Evolutionary conservation across 2,329 filamentous ascomycete genomes (phyloP).

Genomic region (Neonectria neomacrospora): DNA sequence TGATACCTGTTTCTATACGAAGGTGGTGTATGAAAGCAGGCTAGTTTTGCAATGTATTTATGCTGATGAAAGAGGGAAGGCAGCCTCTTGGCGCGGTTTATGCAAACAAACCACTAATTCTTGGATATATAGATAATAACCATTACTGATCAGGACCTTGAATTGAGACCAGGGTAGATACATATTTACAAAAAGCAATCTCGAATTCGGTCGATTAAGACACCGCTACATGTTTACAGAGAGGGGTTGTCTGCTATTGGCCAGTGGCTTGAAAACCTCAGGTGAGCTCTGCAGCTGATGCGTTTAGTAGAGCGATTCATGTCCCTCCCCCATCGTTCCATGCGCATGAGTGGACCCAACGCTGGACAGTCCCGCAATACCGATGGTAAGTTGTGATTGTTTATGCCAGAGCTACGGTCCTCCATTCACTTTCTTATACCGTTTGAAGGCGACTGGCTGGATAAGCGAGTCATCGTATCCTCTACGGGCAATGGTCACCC

Average conservation of each 20-base stretch:
- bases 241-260: constrained; percentile 1
- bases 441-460: not conserved
- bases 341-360: not conserved
- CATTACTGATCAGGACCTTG: too few relatives aligned
- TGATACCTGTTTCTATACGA: too few relatives aligned
- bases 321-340: not conserved
- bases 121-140: too few relatives aligned
- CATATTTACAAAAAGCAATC: not conserved
- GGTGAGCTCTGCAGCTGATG: not conserved
- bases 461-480: not conserved
- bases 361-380: not conserved
- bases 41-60: too few relatives aligned
- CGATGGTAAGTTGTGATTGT: not conserved
- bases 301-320: not conserved
- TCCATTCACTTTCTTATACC: not conserved
- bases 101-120: too few relatives aligned
- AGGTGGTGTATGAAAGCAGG: too few relatives aligned
- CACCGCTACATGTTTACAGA: constrained; percentile 2
- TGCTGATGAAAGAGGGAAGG: too few relatives aligned
- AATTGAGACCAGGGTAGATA: not conserved
- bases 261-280: not conserved
- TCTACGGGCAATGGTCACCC: not conserved
- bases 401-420: not conserved
- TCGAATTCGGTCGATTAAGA: not conserved
- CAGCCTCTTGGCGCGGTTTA: too few relatives aligned